A percentile compares a stretch with the other conserved stretches of the same genome.
phyloP scores from a whole-genome alignment of 768 basidiomycete species.

The Candolleomyces efflorescens region DNA sequence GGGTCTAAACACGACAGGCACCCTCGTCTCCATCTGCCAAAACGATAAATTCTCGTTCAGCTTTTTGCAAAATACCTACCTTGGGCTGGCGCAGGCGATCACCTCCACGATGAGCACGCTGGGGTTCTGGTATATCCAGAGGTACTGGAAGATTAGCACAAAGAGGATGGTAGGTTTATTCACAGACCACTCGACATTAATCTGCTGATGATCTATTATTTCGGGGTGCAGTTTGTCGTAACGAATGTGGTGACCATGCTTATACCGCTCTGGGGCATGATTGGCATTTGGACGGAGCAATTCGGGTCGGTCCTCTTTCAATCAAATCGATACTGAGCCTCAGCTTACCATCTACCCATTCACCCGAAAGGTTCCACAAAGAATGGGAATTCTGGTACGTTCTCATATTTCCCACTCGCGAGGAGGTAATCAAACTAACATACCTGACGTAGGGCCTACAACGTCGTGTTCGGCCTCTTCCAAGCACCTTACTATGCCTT shows the following conservation, averaged over 20 bases:
- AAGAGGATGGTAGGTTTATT: slow-evolving; percentile 64
- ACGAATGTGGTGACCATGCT: slow-evolving; percentile 74
- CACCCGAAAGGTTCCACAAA: slow-evolving; percentile 53
- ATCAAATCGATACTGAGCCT: not conserved
- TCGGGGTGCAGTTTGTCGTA: slow-evolving; percentile 52
- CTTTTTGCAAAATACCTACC: slow-evolving; percentile 77
- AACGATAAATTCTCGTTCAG: slow-evolving; percentile 80
- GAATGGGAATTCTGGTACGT: slow-evolving; percentile 83
- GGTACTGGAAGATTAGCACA: slow-evolving; percentile 71
- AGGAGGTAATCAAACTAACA: too few species aligned
- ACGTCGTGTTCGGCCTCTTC: slow-evolving; percentile 75
- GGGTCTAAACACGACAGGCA: slow-evolving; percentile 80
- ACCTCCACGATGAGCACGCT: slow-evolving; percentile 70
- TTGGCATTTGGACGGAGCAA: slow-evolving; percentile 76
- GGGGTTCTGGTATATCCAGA: slow-evolving; percentile 82
- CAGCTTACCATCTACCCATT: not conserved
- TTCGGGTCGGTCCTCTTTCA: slow-evolving; percentile 41
- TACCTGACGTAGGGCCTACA: slow-evolving; percentile 82
- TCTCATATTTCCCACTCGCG: not conserved
- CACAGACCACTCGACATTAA: not conserved
- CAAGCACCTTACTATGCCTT: slow-evolving; percentile 88
- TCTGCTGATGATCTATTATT: not conserved
- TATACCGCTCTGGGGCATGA: slow-evolving; percentile 84
- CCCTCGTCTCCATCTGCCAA: slow-evolving; percentile 71
- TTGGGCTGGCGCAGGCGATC: slow-evolving; percentile 70